These are phyloP conservation scores for Skeletonema costatum DNA, from an alignment of 108 stramenopile genomes.

Conservation along the genomic window DNA sequence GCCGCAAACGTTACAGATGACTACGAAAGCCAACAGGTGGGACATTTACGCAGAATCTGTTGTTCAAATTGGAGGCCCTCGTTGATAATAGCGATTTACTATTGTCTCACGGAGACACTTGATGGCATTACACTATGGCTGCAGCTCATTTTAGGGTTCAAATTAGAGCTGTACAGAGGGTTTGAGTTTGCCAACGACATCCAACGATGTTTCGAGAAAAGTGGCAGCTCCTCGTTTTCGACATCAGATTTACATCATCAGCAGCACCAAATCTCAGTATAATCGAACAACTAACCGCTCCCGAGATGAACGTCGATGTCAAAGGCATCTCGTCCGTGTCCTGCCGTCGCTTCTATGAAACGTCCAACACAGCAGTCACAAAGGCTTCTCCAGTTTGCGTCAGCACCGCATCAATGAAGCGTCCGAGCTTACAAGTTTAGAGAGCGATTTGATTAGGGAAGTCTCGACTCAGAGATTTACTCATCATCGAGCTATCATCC, in stretches of 20 bases:
- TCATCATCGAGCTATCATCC: background rate
- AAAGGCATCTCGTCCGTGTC: background rate
- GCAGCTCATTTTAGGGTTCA: slow-evolving; percentile 31
- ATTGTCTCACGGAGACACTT: slow-evolving; percentile 21
- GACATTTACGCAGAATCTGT: slow-evolving; percentile 12
- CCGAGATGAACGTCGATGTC: background rate
- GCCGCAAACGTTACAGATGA: background rate
- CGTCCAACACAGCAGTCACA: background rate
- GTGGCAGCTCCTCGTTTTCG: background rate
- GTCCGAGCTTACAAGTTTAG: background rate
- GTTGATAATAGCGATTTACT: slow-evolving; percentile 1
- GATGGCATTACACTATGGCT: slow-evolving; percentile 30
- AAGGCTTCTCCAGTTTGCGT: background rate
- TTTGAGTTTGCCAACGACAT: slow-evolving; percentile 20
- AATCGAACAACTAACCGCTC: background rate
- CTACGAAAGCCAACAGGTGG: slow-evolving; percentile 1
- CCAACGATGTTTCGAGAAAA: background rate
- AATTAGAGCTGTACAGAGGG: slow-evolving; percentile 26
- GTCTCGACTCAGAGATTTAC: slow-evolving; percentile 30
- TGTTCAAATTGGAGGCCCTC: background rate
- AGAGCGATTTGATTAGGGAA: slow-evolving; percentile 20
- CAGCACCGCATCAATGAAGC: background rate
- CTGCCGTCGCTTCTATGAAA: background rate
- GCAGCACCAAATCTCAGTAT: background rate
- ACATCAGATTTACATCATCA: background rate